These are phyloP conservation scores for Nevesoporus exiguus DNA, from an alignment of 768 basidiomycete species.

Conservation along the genomic window DNA sequence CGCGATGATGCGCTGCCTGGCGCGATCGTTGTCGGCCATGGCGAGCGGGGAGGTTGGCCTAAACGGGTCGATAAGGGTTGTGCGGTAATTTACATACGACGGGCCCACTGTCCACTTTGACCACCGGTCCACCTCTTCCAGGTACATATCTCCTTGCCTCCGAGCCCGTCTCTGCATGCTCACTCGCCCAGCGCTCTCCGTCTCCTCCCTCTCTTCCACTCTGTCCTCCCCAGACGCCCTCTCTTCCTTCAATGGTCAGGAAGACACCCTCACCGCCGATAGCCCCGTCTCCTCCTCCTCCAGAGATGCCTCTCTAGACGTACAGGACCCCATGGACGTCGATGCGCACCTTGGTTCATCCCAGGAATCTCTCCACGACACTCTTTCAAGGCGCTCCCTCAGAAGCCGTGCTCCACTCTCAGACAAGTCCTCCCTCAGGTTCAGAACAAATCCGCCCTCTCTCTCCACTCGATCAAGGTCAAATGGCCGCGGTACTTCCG, in stretches of 20 bases:
- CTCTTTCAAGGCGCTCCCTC: constrained; percentile 26
- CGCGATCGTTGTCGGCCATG: constrained; percentile 46
- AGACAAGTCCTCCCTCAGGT: constrained; percentile 26
- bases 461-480: constrained; percentile 27
- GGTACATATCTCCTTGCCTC: constrained; percentile 3
- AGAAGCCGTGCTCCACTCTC: constrained; percentile 19
- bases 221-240: constrained; percentile 32
- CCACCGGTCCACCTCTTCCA: constrained; percentile 1
- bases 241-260: constrained; percentile 31
- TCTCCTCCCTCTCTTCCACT: constrained; percentile 25
- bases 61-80: constrained; percentile 8
- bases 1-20: constrained; percentile 68
- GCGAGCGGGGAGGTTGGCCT: neutral
- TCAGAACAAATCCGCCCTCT: constrained; percentile 23
- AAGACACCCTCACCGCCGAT: constrained; percentile 27
- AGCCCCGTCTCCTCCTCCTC: constrained; percentile 33
- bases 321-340: constrained; percentile 25
- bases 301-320: constrained; percentile 32
- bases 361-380: constrained; percentile 26
- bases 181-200: constrained; percentile 14
- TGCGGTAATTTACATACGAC: neutral
- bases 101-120: neutral
- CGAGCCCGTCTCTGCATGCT: neutral
- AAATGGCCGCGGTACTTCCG: constrained; percentile 19
- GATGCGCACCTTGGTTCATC: constrained; percentile 23